These are phyloP conservation scores for Talaromyces liani DNA, from an alignment of 495 filamentous ascomycete species.

Conservation along the genomic window DNA sequence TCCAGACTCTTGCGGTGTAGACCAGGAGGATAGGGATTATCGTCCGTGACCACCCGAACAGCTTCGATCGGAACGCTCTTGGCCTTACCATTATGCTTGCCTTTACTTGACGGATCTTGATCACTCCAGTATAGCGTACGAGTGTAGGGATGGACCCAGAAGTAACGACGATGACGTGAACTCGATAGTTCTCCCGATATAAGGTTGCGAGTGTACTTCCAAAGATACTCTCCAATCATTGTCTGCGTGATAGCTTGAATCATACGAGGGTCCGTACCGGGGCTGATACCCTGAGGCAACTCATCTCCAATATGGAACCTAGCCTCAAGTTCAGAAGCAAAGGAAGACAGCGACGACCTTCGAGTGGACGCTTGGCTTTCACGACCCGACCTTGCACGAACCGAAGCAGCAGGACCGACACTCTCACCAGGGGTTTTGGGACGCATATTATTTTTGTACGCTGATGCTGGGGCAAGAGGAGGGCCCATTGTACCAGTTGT, in stretches of 20 bases:
- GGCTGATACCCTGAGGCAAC: slow-evolving; percentile 45
- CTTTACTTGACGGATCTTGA: slow-evolving; percentile 71
- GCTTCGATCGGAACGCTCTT: slow-evolving; percentile 95
- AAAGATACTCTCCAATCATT: slow-evolving; percentile 98
- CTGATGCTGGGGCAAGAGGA: slow-evolving; percentile 74
- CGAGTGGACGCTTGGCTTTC: slow-evolving; percentile 46
- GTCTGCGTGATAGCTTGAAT: slow-evolving; percentile 99
- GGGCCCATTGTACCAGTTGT: slow-evolving; percentile 69
- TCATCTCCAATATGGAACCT: slow-evolving; percentile 63
- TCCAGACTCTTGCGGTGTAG: slow-evolving; percentile 89
- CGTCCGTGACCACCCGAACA: slow-evolving; percentile 87
- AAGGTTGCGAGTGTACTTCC: slow-evolving; percentile 95
- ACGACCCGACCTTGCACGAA: slow-evolving; percentile 25
- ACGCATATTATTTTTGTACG: slow-evolving; percentile 51
- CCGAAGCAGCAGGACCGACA: slow-evolving; percentile 35
- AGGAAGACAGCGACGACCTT: slow-evolving; percentile 87
- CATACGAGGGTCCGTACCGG: slow-evolving; percentile 87
- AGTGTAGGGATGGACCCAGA: slow-evolving; percentile 99
- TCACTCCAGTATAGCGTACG: slow-evolving; percentile 96
- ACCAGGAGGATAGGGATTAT: slow-evolving; percentile 91
- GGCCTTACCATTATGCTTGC: slow-evolving; percentile 70
- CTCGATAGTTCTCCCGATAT: slow-evolving; percentile 79
- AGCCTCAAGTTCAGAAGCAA: slow-evolving; percentile 85
- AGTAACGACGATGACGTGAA: slow-evolving; percentile 87
- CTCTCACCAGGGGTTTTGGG: slow-evolving; percentile 64